Base-by-base conservation (phyloP, 2,329 filamentous ascomycete species). In the Penicillium capsulatum region DNA sequence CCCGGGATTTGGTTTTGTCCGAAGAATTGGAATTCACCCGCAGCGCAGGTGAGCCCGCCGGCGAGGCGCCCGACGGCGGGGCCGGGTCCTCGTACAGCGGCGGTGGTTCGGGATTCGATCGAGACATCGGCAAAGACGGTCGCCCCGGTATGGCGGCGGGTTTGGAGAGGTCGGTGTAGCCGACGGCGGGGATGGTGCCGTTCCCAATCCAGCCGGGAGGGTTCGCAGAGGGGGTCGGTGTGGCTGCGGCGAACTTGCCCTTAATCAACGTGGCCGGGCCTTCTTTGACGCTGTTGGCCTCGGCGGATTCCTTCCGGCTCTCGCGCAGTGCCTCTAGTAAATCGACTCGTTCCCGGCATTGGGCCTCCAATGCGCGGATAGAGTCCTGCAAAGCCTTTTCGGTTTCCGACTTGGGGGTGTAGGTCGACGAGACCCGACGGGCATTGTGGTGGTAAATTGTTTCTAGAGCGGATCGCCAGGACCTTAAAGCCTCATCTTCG, bases 271-370 rank as follows among this genome's bases (percentile, higher is more conserved):
- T 60, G 8, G 57, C 47, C 1, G 58, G 44, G 16, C 31, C 42
- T 28, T 42, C 44, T 39, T 50, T 47, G 48, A 38, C 51, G 36
- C 41, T 37, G 44, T 55, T 50, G 36, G 50, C 48, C 50, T 54
- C 57, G 33, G 43, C 37, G 2, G 44, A 48, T 28, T 81, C 78
- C 45, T 74, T 68, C 20, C 78, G 70, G 54, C 79, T 84, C 48
- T 84, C 72, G 45, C 82, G 79, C 41, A 97, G 70, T 5, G 90
- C 84, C 59, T 92, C 84, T 5, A 97, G 74, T 22, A 97, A 72
- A 60, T 95, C 88, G 35, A 96, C 87, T 34, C 90, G 79, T 66
- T 97, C 91, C 64, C 92, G 91, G 66, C 90, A 96, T 66, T 96
- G 91, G 47, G 90, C 63, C 61, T 97, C 89, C 58, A 97, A 77